These are phyloP conservation scores for Mycena haematopus DNA, from an alignment of 768 basidiomycete genomes.

Conservation along the genomic window DNA sequence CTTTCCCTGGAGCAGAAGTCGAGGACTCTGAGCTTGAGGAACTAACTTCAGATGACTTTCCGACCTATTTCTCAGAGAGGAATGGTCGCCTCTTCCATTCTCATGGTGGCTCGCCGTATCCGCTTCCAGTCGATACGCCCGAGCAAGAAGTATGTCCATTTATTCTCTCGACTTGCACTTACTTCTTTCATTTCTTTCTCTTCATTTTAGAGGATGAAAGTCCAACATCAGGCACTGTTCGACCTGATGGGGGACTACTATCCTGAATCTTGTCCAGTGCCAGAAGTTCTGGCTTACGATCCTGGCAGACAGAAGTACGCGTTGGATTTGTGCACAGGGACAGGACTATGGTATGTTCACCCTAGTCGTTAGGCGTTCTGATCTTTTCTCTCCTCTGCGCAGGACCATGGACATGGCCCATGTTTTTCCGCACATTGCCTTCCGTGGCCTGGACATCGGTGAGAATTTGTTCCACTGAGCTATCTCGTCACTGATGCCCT, in stretches of 20 bases:
- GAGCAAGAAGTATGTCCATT: slow-evolving; percentile 66
- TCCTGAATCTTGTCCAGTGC: slow-evolving; percentile 58
- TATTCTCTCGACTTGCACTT: not conserved
- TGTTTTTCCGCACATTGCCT: slow-evolving; percentile 66
- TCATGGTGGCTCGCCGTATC: slow-evolving; percentile 67
- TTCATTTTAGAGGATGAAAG: slow-evolving; percentile 55
- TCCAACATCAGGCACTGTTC: slow-evolving; percentile 55
- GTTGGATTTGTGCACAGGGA: slow-evolving; percentile 81
- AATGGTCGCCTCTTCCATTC: slow-evolving; percentile 73
- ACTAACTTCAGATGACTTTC: slow-evolving; percentile 59
- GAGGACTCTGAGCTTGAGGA: slow-evolving; percentile 44
- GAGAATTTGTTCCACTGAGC: slow-evolving; percentile 34
- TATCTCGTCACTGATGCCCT: slow-evolving; percentile 16
- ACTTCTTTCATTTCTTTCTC: not conserved
- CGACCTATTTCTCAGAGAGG: slow-evolving; percentile 62
- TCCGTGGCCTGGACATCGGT: slow-evolving; percentile 83
- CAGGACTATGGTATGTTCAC: slow-evolving; percentile 73
- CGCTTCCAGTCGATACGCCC: slow-evolving; percentile 71
- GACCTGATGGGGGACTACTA: slow-evolving; percentile 62
- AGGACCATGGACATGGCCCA: slow-evolving; percentile 81
- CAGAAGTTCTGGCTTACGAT: slow-evolving; percentile 51
- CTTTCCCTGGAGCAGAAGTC: slow-evolving; percentile 18
- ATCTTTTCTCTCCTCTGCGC: not conserved
- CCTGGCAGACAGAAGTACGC: slow-evolving; percentile 54
- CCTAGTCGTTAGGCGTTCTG: slow-evolving; percentile 30